Conservation (phyloP, 495 filamentous ascomycete genomes). For the Neurospora pannonica region DNA sequence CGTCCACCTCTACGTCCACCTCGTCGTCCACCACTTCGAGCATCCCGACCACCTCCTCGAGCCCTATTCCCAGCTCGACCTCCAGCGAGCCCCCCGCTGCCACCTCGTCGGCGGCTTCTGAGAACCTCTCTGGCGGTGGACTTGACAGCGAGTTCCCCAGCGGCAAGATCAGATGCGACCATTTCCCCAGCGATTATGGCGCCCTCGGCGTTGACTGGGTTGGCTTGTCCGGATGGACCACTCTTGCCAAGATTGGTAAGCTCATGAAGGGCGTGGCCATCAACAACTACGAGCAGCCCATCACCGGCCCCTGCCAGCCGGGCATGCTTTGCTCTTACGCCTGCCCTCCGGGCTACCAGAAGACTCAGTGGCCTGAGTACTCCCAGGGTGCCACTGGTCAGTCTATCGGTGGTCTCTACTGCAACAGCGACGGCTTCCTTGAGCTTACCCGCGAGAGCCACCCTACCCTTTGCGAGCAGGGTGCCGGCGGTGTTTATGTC, state of each 20-base stretch:
- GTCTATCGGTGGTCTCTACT: slow-evolving; percentile 81
- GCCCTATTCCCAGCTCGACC: slow-evolving; percentile 9
- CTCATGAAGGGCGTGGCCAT: slow-evolving; percentile 29
- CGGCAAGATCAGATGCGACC: slow-evolving; percentile 58
- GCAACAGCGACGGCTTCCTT: slow-evolving; percentile 65
- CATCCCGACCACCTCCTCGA: slow-evolving; percentile 13
- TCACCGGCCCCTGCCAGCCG: slow-evolving; percentile 49
- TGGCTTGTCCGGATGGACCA: slow-evolving; percentile 65
- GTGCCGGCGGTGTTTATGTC: slow-evolving; percentile 59
- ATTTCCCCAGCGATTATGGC: slow-evolving; percentile 79
- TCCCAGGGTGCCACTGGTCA: slow-evolving; percentile 71
- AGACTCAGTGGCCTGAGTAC: slow-evolving; percentile 77
- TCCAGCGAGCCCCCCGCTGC: slow-evolving; percentile 10
- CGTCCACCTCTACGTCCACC: slow-evolving; percentile 2
- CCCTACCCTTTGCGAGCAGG: slow-evolving; percentile 64
- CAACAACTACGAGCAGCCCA: slow-evolving; percentile 52
- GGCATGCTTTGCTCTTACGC: slow-evolving; percentile 84
- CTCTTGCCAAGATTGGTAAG: slow-evolving; percentile 53
- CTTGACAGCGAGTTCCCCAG: slow-evolving; percentile 66
- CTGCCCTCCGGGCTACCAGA: slow-evolving; percentile 85
- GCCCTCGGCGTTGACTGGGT: slow-evolving; percentile 62
- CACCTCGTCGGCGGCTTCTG: slow-evolving; percentile 12
- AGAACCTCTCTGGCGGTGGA: slow-evolving; percentile 29
- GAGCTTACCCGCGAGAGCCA: slow-evolving; percentile 60
- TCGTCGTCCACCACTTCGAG: slow-evolving; percentile 9